Conservation (phyloP, 2,329 filamentous ascomycete species). For the Pseudopyricularia javanii region DNA sequence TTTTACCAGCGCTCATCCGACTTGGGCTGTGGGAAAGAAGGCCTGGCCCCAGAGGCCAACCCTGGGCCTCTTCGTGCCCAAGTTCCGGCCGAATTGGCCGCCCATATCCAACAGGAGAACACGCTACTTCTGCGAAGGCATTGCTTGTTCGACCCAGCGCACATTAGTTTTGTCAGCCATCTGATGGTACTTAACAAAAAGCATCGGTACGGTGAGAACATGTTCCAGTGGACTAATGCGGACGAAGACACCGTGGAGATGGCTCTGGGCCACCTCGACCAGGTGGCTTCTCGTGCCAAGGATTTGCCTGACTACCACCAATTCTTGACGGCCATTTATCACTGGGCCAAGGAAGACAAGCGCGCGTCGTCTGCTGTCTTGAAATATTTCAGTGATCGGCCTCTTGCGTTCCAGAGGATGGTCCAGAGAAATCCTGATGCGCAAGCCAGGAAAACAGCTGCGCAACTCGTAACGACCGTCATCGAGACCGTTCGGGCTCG, state of each 20-base stretch:
- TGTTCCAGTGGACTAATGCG: not conserved
- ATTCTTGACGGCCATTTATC: constrained; percentile 28
- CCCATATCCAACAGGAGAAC: constrained; percentile 62
- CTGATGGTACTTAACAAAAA: constrained; percentile 33
- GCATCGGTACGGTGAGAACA: constrained; percentile 11
- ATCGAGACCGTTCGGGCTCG: constrained; percentile 37
- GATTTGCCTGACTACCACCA: constrained; percentile 50
- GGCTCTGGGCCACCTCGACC: constrained; percentile 56
- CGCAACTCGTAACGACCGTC: constrained; percentile 37
- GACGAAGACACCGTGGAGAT: constrained; percentile 39
- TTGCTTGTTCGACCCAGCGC: constrained; percentile 63
- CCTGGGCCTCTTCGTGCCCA: constrained; percentile 30
- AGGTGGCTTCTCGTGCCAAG: constrained; percentile 61
- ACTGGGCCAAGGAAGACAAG: constrained; percentile 34
- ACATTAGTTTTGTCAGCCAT: constrained; percentile 53
- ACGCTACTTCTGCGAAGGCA: constrained; percentile 62
- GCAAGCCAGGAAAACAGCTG: constrained; percentile 39
- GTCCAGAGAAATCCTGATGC: constrained; percentile 48
- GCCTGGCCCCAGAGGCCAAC: constrained; percentile 22
- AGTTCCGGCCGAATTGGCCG: constrained; percentile 31
- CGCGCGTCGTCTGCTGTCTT: constrained; percentile 47
- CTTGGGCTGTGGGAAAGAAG: constrained; percentile 39
- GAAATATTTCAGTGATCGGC: constrained; percentile 45
- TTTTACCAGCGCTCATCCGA: constrained; percentile 80
- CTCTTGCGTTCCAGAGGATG: constrained; percentile 49